phyloP scores from a whole-genome alignment of 2,329 filamentous ascomycete genomes.

The Alternaria hordeiaustralica region DNA sequence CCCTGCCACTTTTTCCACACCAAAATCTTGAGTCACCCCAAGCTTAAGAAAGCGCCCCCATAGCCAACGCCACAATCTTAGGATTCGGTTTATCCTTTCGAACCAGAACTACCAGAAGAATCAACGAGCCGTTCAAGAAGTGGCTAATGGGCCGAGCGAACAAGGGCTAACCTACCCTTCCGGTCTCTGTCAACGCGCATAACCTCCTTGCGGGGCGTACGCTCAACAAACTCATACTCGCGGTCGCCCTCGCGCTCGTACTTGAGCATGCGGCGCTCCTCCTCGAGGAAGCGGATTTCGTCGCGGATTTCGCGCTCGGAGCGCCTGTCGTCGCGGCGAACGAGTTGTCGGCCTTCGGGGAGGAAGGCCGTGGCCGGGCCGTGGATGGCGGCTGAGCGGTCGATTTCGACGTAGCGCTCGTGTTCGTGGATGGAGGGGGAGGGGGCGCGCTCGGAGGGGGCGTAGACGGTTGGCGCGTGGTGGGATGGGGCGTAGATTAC shows the following conservation, averaged over 20 bases:
- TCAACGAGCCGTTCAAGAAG: constrained; percentile 40
- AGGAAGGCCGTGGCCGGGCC: constrained; percentile 58
- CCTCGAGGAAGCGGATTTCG: constrained; percentile 75
- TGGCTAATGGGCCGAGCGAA: constrained; percentile 70
- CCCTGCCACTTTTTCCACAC: not conserved
- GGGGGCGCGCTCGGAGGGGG: constrained; percentile 40
- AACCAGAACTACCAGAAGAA: constrained; percentile 39
- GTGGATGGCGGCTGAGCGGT: constrained; percentile 56
- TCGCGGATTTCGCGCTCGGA: constrained; percentile 71
- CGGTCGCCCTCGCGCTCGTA: constrained; percentile 63
- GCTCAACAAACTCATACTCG: constrained; percentile 69
- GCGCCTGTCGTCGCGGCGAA: constrained; percentile 28
- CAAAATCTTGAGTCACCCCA: not conserved
- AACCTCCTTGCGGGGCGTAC: constrained; percentile 58
- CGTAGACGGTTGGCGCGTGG: constrained; percentile 37
- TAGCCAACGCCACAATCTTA: constrained; percentile 48
- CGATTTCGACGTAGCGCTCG: constrained; percentile 49
- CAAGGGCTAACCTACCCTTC: constrained; percentile 94
- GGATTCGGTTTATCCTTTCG: constrained; percentile 48
- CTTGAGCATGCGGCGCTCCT: constrained; percentile 65
- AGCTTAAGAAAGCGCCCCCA: constrained; percentile 11
- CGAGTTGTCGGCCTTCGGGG: constrained; percentile 46
- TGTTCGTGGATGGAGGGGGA: constrained; percentile 45
- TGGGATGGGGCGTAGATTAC: constrained; percentile 17
- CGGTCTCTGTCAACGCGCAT: constrained; percentile 84